Base-by-base conservation (phyloP, 176 grass and related monocot species). In the Avena insularis region DNA sequence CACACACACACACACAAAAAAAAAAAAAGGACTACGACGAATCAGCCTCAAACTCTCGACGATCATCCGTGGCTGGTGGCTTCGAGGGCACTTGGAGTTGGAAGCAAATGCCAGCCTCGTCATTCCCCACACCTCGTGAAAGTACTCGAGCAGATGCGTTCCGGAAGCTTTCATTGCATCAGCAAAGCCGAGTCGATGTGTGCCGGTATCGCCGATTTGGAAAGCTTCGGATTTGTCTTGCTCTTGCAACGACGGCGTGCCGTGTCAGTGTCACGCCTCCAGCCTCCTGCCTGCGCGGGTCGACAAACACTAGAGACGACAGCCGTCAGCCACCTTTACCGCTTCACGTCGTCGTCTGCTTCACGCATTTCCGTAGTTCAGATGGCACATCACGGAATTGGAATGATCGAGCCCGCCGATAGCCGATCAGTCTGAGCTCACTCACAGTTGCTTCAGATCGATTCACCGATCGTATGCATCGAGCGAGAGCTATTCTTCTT, bases 381-480 rank as follows among this genome's bases (percentile, higher is more conserved):
- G 63, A 90, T 66, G 74, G 80, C 74, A 65, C 64, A 57, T 87
- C 84, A 15, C 29, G 53, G 8, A 55, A 78, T 50, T 45, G 62
- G 9, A 55, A 82, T 60, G 25, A 75, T 67, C 64, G 6, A 67
- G 29, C 64, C 64, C 64, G 63, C 63, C 63, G 63, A 29, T 20
- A 8, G 10, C n/a, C 9, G 59, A 89, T 85, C 48, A 35, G 5
- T 66, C 63, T 33, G 63, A 66, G 27, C 63, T 66, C 63, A 66
- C 63, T 33, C 63, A 6, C 5, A 66, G 63, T 66, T 15, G 10
- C 31, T 67, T 67, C 64, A 67, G 31, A 17, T 36, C 13, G 14
- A 13, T 66, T 66, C 25, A 2, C 63, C 5, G 63, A 33, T 35
- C 29, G 6, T 8, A 17, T 17, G 64, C 64, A 67, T 33, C 62